A percentile compares a stretch with the other conserved stretches of the same genome.
Evolutionary conservation across 768 basidiomycete genomes (phyloP).

Genomic region (Russula earlei): DNA sequence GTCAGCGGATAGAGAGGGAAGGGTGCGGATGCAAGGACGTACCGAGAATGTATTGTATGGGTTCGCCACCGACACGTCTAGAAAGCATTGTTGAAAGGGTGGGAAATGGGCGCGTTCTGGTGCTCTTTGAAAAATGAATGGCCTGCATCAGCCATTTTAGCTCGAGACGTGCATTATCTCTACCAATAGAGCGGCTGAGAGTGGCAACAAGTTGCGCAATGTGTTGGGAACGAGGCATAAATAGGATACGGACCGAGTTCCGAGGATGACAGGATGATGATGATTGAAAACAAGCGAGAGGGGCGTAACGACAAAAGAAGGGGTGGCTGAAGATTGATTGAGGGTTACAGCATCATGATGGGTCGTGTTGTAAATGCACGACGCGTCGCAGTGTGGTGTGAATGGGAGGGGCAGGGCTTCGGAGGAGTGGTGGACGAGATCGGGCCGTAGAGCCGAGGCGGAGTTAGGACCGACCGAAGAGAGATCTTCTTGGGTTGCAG

Average conservation of each 20-base stretch:
- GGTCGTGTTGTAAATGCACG: too few species aligned
- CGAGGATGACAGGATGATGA: neutral
- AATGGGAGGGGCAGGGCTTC: too few species aligned
- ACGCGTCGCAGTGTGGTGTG: too few species aligned
- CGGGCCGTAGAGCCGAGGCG: conserved; percentile 5
- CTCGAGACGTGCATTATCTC: conserved; percentile 32
- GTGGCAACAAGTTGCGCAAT: conserved; percentile 20
- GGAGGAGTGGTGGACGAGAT: neutral
- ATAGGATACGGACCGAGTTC: neutral
- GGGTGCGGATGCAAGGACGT: conserved; percentile 18
- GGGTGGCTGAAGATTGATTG: too few species aligned
- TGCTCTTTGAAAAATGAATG: conserved; percentile 2
- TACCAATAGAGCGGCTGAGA: conserved; percentile 30
- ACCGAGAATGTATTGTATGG: conserved; percentile 90
- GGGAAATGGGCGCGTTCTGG: conserved; percentile 21
- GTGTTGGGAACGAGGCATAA: neutral
- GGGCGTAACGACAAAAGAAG: neutral
- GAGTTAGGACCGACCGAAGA: conserved; percentile 2
- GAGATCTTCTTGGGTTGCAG: neutral
- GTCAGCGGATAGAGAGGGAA: neutral
- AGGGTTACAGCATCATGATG: too few species aligned
- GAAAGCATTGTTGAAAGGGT: conserved; percentile 39
- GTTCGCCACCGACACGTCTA: conserved; percentile 60
- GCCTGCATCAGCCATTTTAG: conserved; percentile 41
- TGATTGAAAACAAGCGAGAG: neutral